phyloP scores from a whole-genome alignment of 768 basidiomycete species.

The Boletus pseudo-olivaceus region DNA sequence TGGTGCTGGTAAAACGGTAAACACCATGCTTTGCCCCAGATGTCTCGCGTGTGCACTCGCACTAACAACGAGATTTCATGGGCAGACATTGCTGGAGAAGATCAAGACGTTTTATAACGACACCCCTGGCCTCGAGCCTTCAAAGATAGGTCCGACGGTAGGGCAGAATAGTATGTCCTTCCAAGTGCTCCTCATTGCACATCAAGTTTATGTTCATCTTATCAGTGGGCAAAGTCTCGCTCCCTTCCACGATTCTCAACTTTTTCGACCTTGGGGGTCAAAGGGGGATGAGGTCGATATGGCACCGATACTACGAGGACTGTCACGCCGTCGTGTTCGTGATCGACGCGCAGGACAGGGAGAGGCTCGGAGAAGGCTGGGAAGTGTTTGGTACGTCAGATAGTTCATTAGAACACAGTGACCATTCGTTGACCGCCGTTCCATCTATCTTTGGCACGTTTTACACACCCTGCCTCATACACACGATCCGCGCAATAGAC shows the following conservation, averaged over 20 bases:
- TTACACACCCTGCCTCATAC: too few relatives aligned
- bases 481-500: conserved; percentile 41
- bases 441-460: background rate
- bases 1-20: conserved; percentile 88
- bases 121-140: conserved; percentile 80
- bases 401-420: too few relatives aligned
- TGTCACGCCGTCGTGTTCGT: conserved; percentile 97
- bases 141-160: conserved; percentile 94
- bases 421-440: background rate
- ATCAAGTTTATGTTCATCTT: background rate
- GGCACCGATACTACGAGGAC: conserved; percentile 93
- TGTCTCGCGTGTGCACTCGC: too few relatives aligned
- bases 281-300: conserved; percentile 88
- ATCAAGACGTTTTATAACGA: conserved; percentile 92
- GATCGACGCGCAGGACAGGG: conserved; percentile 88
- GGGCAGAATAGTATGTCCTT: conserved; percentile 87
- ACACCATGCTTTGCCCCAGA: background rate
- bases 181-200: background rate
- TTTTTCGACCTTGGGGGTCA: conserved; percentile 99
- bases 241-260: conserved; percentile 91
- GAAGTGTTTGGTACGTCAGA: conserved; percentile 85
- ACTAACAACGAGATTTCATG: background rate
- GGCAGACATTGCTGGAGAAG: conserved; percentile 81
- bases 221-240: conserved; percentile 85
- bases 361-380: conserved; percentile 91